Conservation (phyloP, 164 flowering plant species). For the Nelumbo lutea region DNA sequence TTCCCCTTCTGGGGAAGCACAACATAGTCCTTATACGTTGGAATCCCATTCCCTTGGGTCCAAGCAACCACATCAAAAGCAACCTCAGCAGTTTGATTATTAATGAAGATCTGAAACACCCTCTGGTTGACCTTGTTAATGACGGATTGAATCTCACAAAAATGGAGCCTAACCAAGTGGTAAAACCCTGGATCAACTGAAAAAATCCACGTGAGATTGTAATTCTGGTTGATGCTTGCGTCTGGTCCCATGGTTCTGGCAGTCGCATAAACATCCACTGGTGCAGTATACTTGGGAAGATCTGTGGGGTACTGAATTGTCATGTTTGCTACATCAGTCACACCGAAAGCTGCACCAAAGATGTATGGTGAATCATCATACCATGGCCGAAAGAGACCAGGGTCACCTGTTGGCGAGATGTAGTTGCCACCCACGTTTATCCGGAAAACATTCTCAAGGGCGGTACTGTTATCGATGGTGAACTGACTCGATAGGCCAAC, state of each 20-base stretch:
- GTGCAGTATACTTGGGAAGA: constrained; percentile 58
- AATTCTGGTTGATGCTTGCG: constrained; percentile 33
- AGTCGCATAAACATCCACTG: constrained; percentile 52
- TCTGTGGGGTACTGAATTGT: constrained; percentile 31
- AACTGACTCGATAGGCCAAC: not conserved
- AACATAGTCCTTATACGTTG: constrained; percentile 44
- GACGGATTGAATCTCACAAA: constrained; percentile 53
- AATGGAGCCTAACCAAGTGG: constrained; percentile 89
- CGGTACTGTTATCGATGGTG: not conserved
- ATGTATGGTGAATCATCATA: constrained; percentile 53
- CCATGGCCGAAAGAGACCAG: constrained; percentile 29
- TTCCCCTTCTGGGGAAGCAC: constrained; percentile 32
- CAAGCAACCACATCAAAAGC: constrained; percentile 57
- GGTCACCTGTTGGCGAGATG: constrained; percentile 18
- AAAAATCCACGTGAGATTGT: constrained; percentile 74
- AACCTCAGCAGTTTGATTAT: constrained; percentile 58
- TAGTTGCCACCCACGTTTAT: constrained; percentile 11
- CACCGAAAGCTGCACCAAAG: constrained; percentile 57
- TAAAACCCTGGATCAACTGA: constrained; percentile 60
- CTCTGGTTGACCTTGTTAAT: constrained; percentile 54
- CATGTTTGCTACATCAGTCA: constrained; percentile 29
- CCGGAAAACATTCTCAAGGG: constrained; percentile 3
- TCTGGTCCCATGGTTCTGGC: constrained; percentile 73
- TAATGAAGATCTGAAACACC: constrained; percentile 53
- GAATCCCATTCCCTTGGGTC: constrained; percentile 37